Evolutionary conservation across 176 grass and related monocot species (phyloP).

Genomic region (Microstegium vimineum): DNA sequence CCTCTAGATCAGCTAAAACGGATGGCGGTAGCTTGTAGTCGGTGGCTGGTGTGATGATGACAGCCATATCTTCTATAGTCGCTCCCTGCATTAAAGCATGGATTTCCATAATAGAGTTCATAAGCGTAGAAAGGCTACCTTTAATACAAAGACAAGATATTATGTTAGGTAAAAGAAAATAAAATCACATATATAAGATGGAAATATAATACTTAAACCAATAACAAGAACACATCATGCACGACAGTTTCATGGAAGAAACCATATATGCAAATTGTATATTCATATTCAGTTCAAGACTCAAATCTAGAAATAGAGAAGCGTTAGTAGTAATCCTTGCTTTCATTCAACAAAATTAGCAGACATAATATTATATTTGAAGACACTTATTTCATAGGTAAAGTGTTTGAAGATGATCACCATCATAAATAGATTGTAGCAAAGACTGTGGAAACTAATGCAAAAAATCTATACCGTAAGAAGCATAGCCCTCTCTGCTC

Average conservation of each 20-base stretch:
- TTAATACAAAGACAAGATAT: background rate
- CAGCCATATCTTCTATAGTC: constrained; percentile 74
- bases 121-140: background rate
- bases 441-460: background rate
- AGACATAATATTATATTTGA: background rate
- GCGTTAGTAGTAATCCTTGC: background rate
- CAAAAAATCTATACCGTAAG: constrained; percentile 56
- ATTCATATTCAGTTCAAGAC: background rate
- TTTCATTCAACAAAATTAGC: background rate
- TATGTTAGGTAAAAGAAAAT: background rate
- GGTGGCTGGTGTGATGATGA: constrained; percentile 59
- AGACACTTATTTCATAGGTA: background rate
- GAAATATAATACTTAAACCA: background rate
- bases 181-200: background rate
- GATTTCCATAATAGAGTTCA: background rate
- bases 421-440: background rate
- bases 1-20: constrained; percentile 44
- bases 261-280: background rate
- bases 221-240: background rate
- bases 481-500: constrained; percentile 83
- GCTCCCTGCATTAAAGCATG: constrained; percentile 47
- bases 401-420: background rate
- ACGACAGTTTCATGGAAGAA: background rate
- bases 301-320: background rate
- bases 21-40: constrained; percentile 56